phyloP scores from a whole-genome alignment of 768 basidiomycete species.

The Amanita inopinata region DNA sequence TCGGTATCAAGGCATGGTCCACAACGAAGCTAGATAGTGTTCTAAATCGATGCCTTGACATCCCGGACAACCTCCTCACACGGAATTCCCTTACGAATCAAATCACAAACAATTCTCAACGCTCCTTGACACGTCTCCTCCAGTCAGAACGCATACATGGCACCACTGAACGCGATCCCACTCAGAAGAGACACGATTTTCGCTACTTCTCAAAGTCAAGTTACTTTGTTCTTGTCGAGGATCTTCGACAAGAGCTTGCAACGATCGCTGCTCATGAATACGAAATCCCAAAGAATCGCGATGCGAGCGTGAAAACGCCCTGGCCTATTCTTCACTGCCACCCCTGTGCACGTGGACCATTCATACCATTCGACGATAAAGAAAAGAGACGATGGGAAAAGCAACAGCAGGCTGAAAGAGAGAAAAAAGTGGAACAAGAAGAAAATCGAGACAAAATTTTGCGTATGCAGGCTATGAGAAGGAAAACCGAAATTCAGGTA shows the following conservation, averaged over 20 bases:
- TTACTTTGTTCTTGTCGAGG: slow-evolving; percentile 87
- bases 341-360: slow-evolving; percentile 63
- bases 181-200: slow-evolving; percentile 78
- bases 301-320: slow-evolving; percentile 41
- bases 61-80: slow-evolving; percentile 16
- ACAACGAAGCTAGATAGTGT: slow-evolving; percentile 63
- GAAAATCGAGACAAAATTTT: slow-evolving; percentile 23
- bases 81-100: slow-evolving; percentile 22
- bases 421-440: slow-evolving; percentile 31
- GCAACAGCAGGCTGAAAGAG: slow-evolving; percentile 35
- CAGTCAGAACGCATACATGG: slow-evolving; percentile 83
- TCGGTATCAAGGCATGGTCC: slow-evolving; percentile 84
- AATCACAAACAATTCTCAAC: slow-evolving; percentile 25
- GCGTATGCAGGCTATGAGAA: slow-evolving; percentile 26
- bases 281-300: slow-evolving; percentile 39
- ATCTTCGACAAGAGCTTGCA: slow-evolving; percentile 72
- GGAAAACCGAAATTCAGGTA: slow-evolving; percentile 27
- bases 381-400: slow-evolving; percentile 63
- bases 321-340: slow-evolving; percentile 86
- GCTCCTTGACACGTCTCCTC: slow-evolving; percentile 50
- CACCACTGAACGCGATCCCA: slow-evolving; percentile 85
- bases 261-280: slow-evolving; percentile 86
- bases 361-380: slow-evolving; percentile 64
- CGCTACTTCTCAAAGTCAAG: slow-evolving; percentile 72
- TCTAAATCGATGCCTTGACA: slow-evolving; percentile 51